Percentiles rank a stretch among this genome's conserved stretches.
These are phyloP conservation scores for Chrysanthemum makinoi DNA, from an alignment of 129 eudicot genomes.

Conservation along the genomic window DNA sequence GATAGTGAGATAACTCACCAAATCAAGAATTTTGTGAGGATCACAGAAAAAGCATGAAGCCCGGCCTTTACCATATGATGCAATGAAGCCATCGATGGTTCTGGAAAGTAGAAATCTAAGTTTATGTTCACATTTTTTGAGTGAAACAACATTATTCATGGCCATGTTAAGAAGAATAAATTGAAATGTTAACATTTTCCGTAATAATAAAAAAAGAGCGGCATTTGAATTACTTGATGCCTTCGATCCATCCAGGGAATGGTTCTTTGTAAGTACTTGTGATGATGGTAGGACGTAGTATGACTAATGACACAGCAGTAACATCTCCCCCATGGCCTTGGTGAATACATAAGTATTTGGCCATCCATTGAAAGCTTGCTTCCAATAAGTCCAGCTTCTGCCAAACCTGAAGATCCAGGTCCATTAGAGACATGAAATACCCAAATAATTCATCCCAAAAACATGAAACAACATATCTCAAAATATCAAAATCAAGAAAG, in stretches of 20 bases:
- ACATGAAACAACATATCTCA: too few species aligned
- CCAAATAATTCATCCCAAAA: too few species aligned
- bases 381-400: too few species aligned
- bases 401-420: too few species aligned
- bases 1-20: slow-evolving; percentile 16
- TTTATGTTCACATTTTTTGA: too few species aligned
- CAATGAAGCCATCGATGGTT: slow-evolving; percentile 18
- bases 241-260: slow-evolving; percentile 66
- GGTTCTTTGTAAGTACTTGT: slow-evolving; percentile 53
- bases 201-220: too few species aligned
- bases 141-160: too few species aligned
- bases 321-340: slow-evolving; percentile 62
- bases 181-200: too few species aligned
- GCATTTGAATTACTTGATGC: slow-evolving; percentile 35
- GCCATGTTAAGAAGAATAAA: too few species aligned
- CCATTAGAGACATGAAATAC: too few species aligned
- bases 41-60: slow-evolving; percentile 17
- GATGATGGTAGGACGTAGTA: slow-evolving; percentile 56
- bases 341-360: slow-evolving; percentile 52
- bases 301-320: slow-evolving; percentile 40
- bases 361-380: slow-evolving; percentile 39
- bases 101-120: too few species aligned
- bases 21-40: slow-evolving; percentile 20
- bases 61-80: slow-evolving; percentile 27
- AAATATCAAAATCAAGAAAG: too few species aligned